Percentiles rank a stretch among this genome's conserved stretches.
These are phyloP conservation scores for Trichoderma citrinoviride DNA, from an alignment of 2,329 filamentous ascomycete genomes.

Conservation along the genomic window DNA sequence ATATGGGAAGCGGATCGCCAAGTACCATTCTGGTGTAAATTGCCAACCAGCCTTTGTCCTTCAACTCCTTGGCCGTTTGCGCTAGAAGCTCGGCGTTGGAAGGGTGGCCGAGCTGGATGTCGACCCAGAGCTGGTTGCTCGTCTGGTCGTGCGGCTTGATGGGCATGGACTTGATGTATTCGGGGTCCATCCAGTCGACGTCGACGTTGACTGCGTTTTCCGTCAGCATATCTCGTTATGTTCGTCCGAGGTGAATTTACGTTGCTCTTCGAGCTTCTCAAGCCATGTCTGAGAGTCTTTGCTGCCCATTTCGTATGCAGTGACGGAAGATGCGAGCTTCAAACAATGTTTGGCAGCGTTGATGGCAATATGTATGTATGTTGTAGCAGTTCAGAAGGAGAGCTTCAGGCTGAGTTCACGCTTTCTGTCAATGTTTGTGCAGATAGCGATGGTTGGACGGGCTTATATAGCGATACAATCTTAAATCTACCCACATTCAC, in stretches of 20 bases:
- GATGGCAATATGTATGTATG: not conserved
- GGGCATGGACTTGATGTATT: conserved; percentile 45
- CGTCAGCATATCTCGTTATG: no score
- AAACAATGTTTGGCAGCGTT: no score
- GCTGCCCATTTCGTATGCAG: conserved; percentile 33
- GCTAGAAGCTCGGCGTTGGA: conserved; percentile 44
- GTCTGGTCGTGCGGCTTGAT: conserved; percentile 49
- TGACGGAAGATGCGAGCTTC: no score
- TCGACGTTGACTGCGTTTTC: conserved; percentile 45
- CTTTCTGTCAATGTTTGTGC: not conserved
- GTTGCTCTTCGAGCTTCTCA: conserved; percentile 43
- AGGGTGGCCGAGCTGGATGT: conserved; percentile 44
- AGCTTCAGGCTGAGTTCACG: not conserved
- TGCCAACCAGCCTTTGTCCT: conserved; percentile 45
- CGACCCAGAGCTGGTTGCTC: conserved; percentile 50
- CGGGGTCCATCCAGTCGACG: conserved; percentile 52
- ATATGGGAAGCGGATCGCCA: not conserved
- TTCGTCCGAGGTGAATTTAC: conserved; percentile 31
- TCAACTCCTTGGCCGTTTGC: conserved; percentile 43
- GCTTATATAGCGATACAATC: not conserved
- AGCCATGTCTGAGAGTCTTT: conserved; percentile 38
- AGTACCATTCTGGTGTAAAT: conserved; percentile 47
- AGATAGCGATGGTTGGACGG: not conserved
- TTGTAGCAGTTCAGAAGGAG: not conserved
- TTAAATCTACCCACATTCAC: not conserved